Percentiles rank a stretch among this genome's conserved stretches.
phyloP scores from a whole-genome alignment of 2,329 filamentous ascomycete genomes.

The Venturia nashicola region DNA sequence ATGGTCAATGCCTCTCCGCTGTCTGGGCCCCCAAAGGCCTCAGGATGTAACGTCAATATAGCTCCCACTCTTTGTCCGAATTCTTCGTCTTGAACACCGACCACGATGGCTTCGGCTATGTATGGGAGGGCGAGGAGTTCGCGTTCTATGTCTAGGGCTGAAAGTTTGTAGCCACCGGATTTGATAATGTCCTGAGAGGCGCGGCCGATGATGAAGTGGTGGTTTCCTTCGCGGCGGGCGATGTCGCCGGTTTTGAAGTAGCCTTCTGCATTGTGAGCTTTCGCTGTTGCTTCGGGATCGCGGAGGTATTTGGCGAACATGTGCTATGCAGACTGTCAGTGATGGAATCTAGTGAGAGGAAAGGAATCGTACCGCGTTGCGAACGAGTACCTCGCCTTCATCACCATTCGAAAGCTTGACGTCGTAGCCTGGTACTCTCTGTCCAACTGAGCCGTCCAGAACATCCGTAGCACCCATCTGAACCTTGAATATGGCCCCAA shows the following conservation, averaged over 20 bases:
- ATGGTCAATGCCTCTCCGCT: constrained; percentile 21
- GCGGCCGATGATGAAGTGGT: constrained; percentile 41
- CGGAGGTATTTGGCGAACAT: constrained; percentile 29
- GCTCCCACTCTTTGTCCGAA: constrained; percentile 45
- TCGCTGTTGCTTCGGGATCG: constrained; percentile 32
- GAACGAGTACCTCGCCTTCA: constrained; percentile 36
- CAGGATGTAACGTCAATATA: constrained; percentile 30
- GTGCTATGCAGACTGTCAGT: constrained; percentile 15
- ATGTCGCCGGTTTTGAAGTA: constrained; percentile 39
- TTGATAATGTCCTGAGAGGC: constrained; percentile 44
- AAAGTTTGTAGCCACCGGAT: constrained; percentile 43
- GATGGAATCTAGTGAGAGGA: background rate
- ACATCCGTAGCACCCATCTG: constrained; percentile 20
- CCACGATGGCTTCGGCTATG: constrained; percentile 40
- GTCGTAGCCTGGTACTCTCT: constrained; percentile 26
- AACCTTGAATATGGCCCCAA: constrained; percentile 31
- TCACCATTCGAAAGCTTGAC: constrained; percentile 30
- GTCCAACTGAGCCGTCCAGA: constrained; percentile 23
- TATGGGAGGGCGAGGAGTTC: constrained; percentile 37
- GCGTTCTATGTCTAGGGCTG: constrained; percentile 41
- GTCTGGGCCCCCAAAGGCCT: constrained; percentile 9
- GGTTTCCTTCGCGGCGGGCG: constrained; percentile 27
- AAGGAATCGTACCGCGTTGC: constrained; percentile 19
- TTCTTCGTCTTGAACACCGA: constrained; percentile 41
- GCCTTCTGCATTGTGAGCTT: constrained; percentile 33